Base-by-base conservation (phyloP, 2,329 filamentous ascomycete species). In the Phaeosphaeriaceae sp. region DNA sequence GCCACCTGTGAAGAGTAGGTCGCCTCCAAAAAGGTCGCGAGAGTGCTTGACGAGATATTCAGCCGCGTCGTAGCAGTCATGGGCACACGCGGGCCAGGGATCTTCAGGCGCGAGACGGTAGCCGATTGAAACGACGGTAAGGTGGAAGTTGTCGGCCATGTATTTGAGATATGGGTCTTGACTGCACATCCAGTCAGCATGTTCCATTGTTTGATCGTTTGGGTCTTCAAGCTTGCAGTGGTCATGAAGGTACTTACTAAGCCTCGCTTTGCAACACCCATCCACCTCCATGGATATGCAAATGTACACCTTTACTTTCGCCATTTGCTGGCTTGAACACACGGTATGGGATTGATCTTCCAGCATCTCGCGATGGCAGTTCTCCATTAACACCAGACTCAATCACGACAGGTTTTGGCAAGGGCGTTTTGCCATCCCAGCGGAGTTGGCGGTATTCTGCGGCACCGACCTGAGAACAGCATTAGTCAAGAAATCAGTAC, bases 101-200 rank as follows among this genome's bases (percentile, higher is more conserved):
- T 87, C 58, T 67, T 89, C 86, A 0, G 87, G 87, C 0, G 86
- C 85, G 19, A 86, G 80, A 25, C 86, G 79, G 68, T 89, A 89
- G 1, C 85, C 86, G 7, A 88, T 80, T 0, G 82, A 85, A 13
- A 88, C 71, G 17, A 84, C 81, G 0, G 81, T 81, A 2, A 86
- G 57, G 40, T 82, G 75, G 48, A 76, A 80, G 25, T 75, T 71
- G 61, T 86, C 79, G 48, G 85, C 84, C 70, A 84, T 81, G 61
- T 76, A 76, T 53, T 83, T 79, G 11, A 88, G 75, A 33, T 81
- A 77, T 1, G 71, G 58, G 65, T 86, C 84, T 60, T 83, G 81
- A 54, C 80, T 80, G 21, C 21, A n/a, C 44, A 33, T 48, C 31
- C 17, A 17, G 42, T 65, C 7, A 69, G 56, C 36, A 6, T 15